Evolutionary conservation across 1,139 yeast genomes (phyloP).

Genomic region (Taphrina populina): DNA sequence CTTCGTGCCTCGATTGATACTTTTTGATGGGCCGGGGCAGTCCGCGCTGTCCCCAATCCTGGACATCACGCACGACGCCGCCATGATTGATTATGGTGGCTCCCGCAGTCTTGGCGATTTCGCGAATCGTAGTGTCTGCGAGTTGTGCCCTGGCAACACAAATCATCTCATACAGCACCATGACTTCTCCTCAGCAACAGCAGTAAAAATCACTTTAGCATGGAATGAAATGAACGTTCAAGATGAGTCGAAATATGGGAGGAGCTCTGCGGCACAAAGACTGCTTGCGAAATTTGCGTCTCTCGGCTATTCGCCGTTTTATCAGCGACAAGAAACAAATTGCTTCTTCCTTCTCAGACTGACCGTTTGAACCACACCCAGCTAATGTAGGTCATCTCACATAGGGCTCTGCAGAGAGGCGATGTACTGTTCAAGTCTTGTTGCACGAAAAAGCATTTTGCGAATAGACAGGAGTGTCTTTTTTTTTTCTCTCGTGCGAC

Average conservation of each 20-base stretch:
- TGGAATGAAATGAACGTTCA: too few species aligned
- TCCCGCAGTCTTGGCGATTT: constrained; percentile 31
- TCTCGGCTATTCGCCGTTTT: too few species aligned
- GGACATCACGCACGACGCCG: constrained; percentile 29
- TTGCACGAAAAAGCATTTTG: too few species aligned
- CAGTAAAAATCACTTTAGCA: too few species aligned
- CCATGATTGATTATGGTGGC: constrained; percentile 28
- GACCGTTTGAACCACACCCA: too few species aligned
- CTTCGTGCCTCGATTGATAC: constrained; percentile 25
- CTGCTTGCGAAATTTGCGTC: too few species aligned
- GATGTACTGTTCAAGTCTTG: too few species aligned
- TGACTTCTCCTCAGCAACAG: not conserved
- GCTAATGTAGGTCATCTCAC: constrained; percentile 13
- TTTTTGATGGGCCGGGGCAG: constrained; percentile 26
- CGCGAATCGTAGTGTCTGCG: constrained; percentile 28
- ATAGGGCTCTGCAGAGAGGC: not conserved
- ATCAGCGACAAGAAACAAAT: constrained; percentile 9
- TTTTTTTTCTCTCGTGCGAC: too few species aligned
- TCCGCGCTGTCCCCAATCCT: constrained; percentile 21
- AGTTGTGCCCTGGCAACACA: constrained; percentile 22
- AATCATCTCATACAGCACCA: constrained; percentile 29
- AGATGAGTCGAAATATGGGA: too few species aligned
- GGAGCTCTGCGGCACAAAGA: too few species aligned
- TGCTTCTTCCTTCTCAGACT: too few species aligned
- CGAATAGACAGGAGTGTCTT: too few species aligned